Conservation (phyloP, 2,329 filamentous ascomycete genomes). For the Thermoascus crustaceus region DNA sequence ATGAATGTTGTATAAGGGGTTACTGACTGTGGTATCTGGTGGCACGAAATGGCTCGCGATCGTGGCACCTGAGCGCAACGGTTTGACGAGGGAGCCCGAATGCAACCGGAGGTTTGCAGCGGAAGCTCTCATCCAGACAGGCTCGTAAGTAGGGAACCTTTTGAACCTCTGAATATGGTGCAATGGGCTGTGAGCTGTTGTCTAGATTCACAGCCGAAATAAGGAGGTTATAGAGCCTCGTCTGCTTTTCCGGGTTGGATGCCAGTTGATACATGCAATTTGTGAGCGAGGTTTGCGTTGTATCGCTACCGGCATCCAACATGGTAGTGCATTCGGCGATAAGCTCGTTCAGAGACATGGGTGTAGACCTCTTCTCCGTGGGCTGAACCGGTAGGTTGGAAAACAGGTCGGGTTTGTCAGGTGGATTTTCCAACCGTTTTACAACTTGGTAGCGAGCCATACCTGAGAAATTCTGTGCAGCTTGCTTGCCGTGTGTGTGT, state of each 20-base stretch:
- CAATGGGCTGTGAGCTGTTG: neutral
- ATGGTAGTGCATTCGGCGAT: slow-evolving; percentile 9
- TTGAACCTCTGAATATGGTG: neutral
- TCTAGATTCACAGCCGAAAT: neutral
- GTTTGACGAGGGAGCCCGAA: slow-evolving; percentile 11
- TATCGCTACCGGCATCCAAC: slow-evolving; percentile 11
- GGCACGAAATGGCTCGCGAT: slow-evolving; percentile 11
- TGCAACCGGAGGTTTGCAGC: slow-evolving; percentile 8
- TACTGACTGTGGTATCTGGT: slow-evolving; percentile 8
- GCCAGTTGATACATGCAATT: slow-evolving; percentile 10
- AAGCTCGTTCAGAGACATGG: slow-evolving; percentile 6
- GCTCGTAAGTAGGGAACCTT: slow-evolving; percentile 10
- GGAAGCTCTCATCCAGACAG: slow-evolving; percentile 11
- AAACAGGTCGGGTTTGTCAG: slow-evolving; percentile 8
- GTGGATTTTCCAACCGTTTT: slow-evolving; percentile 3
- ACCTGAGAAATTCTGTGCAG: slow-evolving; percentile 6
- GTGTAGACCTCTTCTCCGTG: slow-evolving; percentile 5
- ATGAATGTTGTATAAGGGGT: slow-evolving; percentile 3
- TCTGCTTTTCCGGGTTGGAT: slow-evolving; percentile 6
- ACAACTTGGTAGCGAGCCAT: slow-evolving; percentile 9
- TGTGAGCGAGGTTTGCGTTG: slow-evolving; percentile 10
- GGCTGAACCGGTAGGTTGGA: slow-evolving; percentile 4
- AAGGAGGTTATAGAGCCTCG: neutral
- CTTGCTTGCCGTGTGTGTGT: slow-evolving; percentile 1
- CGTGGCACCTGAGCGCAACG: slow-evolving; percentile 5